Conservation (phyloP, 2,329 filamentous ascomycete species). For the Coniochaeta ligniaria region DNA sequence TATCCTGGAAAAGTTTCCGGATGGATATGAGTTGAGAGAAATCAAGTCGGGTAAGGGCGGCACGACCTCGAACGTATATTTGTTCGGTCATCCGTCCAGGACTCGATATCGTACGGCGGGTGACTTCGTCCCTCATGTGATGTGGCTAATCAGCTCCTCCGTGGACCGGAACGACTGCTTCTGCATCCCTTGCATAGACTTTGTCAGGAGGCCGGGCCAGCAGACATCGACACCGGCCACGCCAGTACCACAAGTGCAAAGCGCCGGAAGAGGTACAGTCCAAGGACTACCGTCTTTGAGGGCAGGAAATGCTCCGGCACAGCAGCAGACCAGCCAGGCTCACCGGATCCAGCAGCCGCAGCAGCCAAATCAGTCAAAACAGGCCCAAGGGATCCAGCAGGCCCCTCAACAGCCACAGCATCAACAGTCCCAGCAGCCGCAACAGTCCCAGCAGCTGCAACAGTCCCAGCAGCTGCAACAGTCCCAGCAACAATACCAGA, state of each 20-base stretch:
- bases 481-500: constrained; percentile 3
- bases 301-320: neutral
- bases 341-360: constrained; percentile 5
- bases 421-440: constrained; percentile 4
- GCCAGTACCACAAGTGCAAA: neutral
- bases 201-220: constrained; percentile 13
- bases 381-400: constrained; percentile 6
- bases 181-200: constrained; percentile 36
- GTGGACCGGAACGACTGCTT: constrained; percentile 41
- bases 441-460: neutral
- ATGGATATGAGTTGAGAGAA: constrained; percentile 17
- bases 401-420: constrained; percentile 7
- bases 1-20: constrained; percentile 15
- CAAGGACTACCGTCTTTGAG: neutral
- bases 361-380: neutral
- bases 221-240: neutral
- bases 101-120: constrained; percentile 41
- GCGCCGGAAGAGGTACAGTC: neutral
- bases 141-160: constrained; percentile 43
- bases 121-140: constrained; percentile 43
- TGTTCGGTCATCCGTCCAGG: constrained; percentile 41
- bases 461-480: constrained; percentile 7
- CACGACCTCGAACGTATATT: constrained; percentile 36
- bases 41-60: constrained; percentile 24
- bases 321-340: constrained; percentile 1